Conservation (phyloP, 2,329 filamentous ascomycete genomes). For the Paecilomyces formosus region DNA sequence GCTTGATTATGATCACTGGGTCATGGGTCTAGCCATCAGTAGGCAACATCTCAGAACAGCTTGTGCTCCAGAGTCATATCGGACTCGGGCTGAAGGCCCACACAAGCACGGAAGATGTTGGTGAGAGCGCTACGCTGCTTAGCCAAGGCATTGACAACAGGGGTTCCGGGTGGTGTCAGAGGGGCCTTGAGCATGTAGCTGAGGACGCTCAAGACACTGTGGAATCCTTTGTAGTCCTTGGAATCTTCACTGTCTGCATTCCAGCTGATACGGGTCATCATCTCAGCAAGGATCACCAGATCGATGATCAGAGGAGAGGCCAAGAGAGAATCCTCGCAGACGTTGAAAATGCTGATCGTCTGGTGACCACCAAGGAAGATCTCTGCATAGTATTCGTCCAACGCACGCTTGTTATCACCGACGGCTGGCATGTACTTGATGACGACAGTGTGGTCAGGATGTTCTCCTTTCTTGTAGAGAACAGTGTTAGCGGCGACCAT, state of each 20-base stretch:
- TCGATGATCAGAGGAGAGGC: constrained; percentile 97
- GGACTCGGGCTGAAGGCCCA: constrained; percentile 92
- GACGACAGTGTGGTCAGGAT: constrained; percentile 96
- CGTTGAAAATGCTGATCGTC: constrained; percentile 97
- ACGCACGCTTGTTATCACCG: constrained; percentile 95
- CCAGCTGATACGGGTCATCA: constrained; percentile 99
- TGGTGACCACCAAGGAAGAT: constrained; percentile 99
- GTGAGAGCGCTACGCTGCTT: constrained; percentile 93
- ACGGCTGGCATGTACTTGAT: constrained; percentile 99
- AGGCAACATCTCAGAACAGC: constrained; percentile 57
- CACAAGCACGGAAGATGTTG: constrained; percentile 97
- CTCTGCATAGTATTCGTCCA: constrained; percentile 98
- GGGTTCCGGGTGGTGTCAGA: constrained; percentile 85
- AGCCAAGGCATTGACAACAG: constrained; percentile 87
- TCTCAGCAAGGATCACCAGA: constrained; percentile 83
- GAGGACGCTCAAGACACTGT: constrained; percentile 91
- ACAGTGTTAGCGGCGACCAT: constrained; percentile 96
- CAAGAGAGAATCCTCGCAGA: constrained; percentile 95
- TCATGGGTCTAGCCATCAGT: too few species aligned
- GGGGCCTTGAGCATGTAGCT: constrained; percentile 99
- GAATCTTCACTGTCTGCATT: constrained; percentile 51
- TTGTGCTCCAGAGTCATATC: constrained; percentile 99
- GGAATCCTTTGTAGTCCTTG: constrained; percentile 82
- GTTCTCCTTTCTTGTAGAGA: constrained; percentile 84
- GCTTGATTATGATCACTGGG: background rate